Evolutionary conservation across 768 basidiomycete species (phyloP), one percentile per base, ranked within the genome.

Genomic region (Roridomyces roridus): DNA sequence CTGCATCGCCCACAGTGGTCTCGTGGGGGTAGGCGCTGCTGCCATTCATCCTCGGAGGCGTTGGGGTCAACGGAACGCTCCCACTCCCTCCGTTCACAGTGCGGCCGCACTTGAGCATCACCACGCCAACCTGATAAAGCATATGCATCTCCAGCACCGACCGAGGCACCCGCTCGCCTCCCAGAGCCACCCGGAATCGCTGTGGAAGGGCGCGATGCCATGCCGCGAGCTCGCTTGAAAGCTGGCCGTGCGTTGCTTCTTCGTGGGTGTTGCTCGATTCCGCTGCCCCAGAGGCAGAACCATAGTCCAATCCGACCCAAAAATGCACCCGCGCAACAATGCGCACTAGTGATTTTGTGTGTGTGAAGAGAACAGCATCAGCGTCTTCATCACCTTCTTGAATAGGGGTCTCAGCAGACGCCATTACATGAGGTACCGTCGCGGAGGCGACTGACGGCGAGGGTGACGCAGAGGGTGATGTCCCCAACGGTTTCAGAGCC

Each of bases 131-230:
- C 24, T 71, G 68, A 50, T 70, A 70, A 18, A 68, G 55, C 70
- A 71, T 70, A 28, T 71, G 68, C 35, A 64, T 60, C 52, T 71
- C 70, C 36, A 71, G 48, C 17, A 71, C 66, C n/a, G 64, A 57
- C 8, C 64, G 62, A 9, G 55, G 46, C 21, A 55, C 55, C 21
- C 47, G 55, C 12, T 51, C 57, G 7, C 63, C 65, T 8, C 70
- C 70, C 17, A 68, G 62, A 6, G 65, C 62, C 26, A 71, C 63
- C 3, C 63, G 66, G 54, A 68, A 70, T 17, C 63, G 61, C 37
- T 49, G 50, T 2, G 70, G 70, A 6, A 71, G 63, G 14, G 39
- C 46, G 35, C 63, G 66, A 18, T 70, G 65, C 70, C 70, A 71
- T 39, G 57, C 57, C 39, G 62, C 64, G n/a, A 71, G 55, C 44